Evolutionary conservation across 495 filamentous ascomycete genomes (phyloP), one percentile per base, ranked within the genome.

Genomic region (Daldinia grandis): DNA sequence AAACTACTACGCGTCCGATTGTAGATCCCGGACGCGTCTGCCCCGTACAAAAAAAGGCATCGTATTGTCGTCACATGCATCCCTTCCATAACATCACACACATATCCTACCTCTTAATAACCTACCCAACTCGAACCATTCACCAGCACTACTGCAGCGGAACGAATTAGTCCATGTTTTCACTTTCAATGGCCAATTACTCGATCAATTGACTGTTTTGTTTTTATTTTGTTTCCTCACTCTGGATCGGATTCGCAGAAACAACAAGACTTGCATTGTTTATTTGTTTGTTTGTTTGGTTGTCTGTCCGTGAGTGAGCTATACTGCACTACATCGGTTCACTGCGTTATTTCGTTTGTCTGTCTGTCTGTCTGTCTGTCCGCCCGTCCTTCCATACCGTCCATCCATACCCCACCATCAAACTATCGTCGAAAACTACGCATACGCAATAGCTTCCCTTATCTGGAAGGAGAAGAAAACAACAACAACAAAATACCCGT

Each of bases 31-130:
- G 19, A 49, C 44, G 44, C 44, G 44, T 50, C 44, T 50, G 9
- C 44, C 10, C 44, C 44, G 44, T 50, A 50, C 44, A 50, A 50
- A 50, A 50, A 50, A 50, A 21, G 44, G 44, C 44, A 50, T 21
- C 44, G 19, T 17, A 40, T 8, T 17, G n/a, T 17, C 15, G 15
- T 40, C 38, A 40, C 44, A 50, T 50, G 24, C 44, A 21, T 47
- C 15, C 40, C 40, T 47, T 17, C 44, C 44, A 21, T 50, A 21
- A 25, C 44, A 50, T 50, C 24, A 50, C 44, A n/a, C 12, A 50
- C 38, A 42, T 42, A 5, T 42, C 19, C 19, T 40, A 40, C n/a
- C 15, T 40, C 31, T 10, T 4, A 35, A 35, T 4, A 35, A 35
- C 31, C 31, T 35, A 35, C 31, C 10, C 14, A 12, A 35, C 33